phyloP scores from a whole-genome alignment of 441 rosid genomes.

The Brassica hybrid region DNA sequence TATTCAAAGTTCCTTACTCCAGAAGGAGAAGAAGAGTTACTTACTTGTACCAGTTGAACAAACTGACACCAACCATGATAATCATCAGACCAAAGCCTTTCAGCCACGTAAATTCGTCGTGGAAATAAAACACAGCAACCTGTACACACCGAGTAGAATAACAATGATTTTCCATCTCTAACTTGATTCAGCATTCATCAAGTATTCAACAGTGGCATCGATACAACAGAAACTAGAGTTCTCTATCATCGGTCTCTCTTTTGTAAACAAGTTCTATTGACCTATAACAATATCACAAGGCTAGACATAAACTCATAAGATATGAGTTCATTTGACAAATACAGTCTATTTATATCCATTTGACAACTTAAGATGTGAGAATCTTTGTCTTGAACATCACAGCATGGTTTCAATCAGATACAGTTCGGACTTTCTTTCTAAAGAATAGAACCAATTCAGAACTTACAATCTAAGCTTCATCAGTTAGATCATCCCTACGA shows the following conservation, averaged over 20 bases:
- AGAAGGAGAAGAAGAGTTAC: conserved; percentile 36
- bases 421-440: conserved; percentile 3
- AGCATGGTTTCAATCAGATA: conserved; percentile 7
- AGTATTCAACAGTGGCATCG: neutral
- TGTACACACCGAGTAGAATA: conserved; percentile 37
- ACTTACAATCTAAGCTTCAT: conserved; percentile 8
- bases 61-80: conserved; percentile 87
- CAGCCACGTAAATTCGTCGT: conserved; percentile 91
- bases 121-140: conserved; percentile 99
- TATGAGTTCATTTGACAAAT: conserved; percentile 5
- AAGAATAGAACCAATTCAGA: neutral
- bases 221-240: neutral
- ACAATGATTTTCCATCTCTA: neutral
- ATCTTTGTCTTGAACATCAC: neutral
- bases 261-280: neutral
- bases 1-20: neutral
- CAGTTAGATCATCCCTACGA: neutral
- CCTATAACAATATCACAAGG: too few relatives aligned
- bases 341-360: too few relatives aligned
- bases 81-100: conserved; percentile 85
- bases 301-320: too few relatives aligned
- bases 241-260: conserved; percentile 13
- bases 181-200: neutral
- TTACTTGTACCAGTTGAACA: conserved; percentile 99
- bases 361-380: too few relatives aligned